These are phyloP conservation scores for Gossypium herbaceum DNA, from an alignment of 345 rosid genomes.

Conservation along the genomic window DNA sequence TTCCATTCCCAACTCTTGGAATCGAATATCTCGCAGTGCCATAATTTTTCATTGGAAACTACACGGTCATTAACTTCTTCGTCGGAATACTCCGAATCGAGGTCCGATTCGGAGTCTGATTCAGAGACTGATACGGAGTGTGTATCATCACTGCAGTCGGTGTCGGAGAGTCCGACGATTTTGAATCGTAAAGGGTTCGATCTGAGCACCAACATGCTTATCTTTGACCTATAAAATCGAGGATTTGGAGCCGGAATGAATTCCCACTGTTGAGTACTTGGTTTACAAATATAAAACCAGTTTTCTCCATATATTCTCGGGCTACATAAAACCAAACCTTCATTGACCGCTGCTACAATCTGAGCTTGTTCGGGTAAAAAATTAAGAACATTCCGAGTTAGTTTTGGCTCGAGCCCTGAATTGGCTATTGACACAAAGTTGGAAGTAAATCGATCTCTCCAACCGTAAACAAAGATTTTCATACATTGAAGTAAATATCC, in stretches of 20 bases:
- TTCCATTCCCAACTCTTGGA: constrained; percentile 15
- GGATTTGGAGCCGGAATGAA: background rate
- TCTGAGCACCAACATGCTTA: constrained; percentile 14
- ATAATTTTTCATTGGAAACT: background rate
- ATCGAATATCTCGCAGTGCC: constrained; percentile 6
- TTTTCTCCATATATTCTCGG: background rate
- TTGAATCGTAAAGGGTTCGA: constrained; percentile 24
- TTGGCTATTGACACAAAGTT: background rate
- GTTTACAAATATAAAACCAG: constrained; percentile 30
- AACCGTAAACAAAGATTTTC: background rate
- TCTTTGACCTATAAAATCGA: background rate
- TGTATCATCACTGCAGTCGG: background rate
- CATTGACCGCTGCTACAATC: background rate
- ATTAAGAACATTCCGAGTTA: background rate
- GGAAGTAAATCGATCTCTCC: background rate
- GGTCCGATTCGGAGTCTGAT: too few species aligned
- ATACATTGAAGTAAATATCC: constrained; percentile 17
- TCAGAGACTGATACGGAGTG: too few species aligned
- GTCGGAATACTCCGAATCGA: constrained; percentile 2
- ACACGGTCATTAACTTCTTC: background rate
- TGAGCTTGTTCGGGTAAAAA: background rate
- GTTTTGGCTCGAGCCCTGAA: background rate
- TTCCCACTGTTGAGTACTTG: constrained; percentile 22
- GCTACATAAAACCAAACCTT: constrained; percentile 14
- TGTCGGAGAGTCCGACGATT: background rate